A percentile compares a stretch with the other conserved stretches of the same genome.
These are phyloP conservation scores for Kwoniella europaea DNA, from an alignment of 768 basidiomycete species.

Conservation along the genomic window DNA sequence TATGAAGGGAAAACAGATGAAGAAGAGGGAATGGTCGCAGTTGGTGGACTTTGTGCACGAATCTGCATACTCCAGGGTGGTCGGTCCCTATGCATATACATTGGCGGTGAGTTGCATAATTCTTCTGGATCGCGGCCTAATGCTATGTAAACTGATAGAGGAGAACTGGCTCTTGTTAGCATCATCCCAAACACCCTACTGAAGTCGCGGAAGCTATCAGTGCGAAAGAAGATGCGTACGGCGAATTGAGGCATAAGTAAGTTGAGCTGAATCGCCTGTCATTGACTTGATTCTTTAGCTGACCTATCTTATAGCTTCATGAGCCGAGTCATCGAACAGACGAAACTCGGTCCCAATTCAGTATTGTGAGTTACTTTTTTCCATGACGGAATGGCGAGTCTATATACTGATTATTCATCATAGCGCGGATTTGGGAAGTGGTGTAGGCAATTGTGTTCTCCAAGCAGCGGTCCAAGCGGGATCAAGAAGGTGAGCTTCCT, in stretches of 20 bases:
- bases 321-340: constrained; percentile 67
- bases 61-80: constrained; percentile 89
- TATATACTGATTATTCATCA: neutral
- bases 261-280: constrained; percentile 4
- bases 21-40: constrained; percentile 43
- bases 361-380: constrained; percentile 62
- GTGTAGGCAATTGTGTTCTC: constrained; percentile 81
- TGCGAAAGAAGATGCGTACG: constrained; percentile 54
- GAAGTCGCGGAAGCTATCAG: constrained; percentile 58
- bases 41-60: constrained; percentile 61
- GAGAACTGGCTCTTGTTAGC: constrained; percentile 59
- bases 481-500: constrained; percentile 28
- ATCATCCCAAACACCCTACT: constrained; percentile 92
- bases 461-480: constrained; percentile 76
- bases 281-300: neutral
- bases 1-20: constrained; percentile 14
- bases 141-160: constrained; percentile 64
- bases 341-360: constrained; percentile 66
- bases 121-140: neutral
- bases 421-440: constrained; percentile 77
- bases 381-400: too few relatives aligned
- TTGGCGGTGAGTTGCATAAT: constrained; percentile 70
- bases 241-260: constrained; percentile 54
- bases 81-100: constrained; percentile 83
- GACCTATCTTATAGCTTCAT: constrained; percentile 61